phyloP scores from a whole-genome alignment of 345 rosid genomes.

The Camelina hispida region DNA sequence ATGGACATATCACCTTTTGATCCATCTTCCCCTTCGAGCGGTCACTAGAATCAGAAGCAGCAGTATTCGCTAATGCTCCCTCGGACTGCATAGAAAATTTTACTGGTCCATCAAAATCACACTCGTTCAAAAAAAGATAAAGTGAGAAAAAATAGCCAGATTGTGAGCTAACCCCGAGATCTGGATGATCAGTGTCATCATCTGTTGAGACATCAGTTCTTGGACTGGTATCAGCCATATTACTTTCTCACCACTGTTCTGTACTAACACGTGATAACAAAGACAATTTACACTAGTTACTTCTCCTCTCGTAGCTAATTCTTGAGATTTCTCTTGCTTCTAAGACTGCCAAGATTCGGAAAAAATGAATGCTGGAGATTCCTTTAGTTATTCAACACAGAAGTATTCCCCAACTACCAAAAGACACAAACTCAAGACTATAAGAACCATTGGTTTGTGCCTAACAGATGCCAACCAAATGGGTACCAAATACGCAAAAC shows the following conservation, averaged over 20 bases:
- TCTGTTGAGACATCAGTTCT: constrained; percentile 88
- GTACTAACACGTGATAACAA: constrained; percentile 48
- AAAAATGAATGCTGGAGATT: constrained; percentile 13
- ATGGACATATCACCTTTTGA: constrained; percentile 75
- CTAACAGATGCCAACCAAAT: constrained; percentile 9
- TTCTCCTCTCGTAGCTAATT: constrained; percentile 48
- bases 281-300: constrained; percentile 46
- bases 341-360: constrained; percentile 16
- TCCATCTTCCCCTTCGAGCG: constrained; percentile 88
- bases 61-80: constrained; percentile 55
- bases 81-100: constrained; percentile 62
- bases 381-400: constrained; percentile 14
- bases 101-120: constrained; percentile 11
- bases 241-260: constrained; percentile 54
- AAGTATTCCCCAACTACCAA: not conserved
- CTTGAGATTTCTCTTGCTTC: constrained; percentile 33
- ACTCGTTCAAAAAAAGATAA: not conserved
- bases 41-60: constrained; percentile 91
- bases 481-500: not conserved
- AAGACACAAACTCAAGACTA: constrained; percentile 21
- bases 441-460: constrained; percentile 9
- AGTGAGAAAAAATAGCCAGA: constrained; percentile 11
- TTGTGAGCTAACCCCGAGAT: constrained; percentile 65
- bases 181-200: constrained; percentile 86
- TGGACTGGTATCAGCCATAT: constrained; percentile 97